These are phyloP conservation scores for Claviceps pazoutovae DNA, from an alignment of 2,329 filamentous ascomycete species.

Conservation along the genomic window DNA sequence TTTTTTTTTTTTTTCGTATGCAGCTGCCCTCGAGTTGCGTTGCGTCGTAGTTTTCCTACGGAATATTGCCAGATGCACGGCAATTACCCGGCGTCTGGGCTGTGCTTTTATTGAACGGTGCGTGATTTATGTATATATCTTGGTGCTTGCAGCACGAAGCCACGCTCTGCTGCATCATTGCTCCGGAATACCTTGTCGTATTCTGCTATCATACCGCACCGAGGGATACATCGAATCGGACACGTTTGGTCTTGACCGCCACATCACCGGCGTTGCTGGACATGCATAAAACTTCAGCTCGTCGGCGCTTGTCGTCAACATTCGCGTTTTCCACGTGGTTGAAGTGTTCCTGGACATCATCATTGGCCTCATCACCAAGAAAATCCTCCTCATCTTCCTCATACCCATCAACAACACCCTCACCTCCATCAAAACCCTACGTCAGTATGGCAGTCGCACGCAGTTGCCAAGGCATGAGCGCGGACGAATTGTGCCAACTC, in stretches of 20 bases:
- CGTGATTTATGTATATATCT: too few relatives aligned
- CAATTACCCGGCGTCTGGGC: too few relatives aligned
- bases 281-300: background rate
- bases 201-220: background rate
- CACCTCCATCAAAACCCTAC: background rate
- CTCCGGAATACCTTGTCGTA: background rate
- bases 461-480: conserved; percentile 18
- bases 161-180: background rate
- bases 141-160: too few relatives aligned
- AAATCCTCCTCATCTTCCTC: conserved; percentile 1
- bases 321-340: conserved; percentile 4
- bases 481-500: conserved; percentile 26
- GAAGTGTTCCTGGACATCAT: background rate
- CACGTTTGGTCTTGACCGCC: background rate
- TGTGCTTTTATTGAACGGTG: too few relatives aligned
- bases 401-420: background rate
- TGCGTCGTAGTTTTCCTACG: too few relatives aligned
- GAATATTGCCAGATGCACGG: too few relatives aligned
- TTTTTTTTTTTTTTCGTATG: too few relatives aligned
- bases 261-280: background rate
- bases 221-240: background rate
- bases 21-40: too few relatives aligned
- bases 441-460: conserved; percentile 10
- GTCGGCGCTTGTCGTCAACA: background rate
- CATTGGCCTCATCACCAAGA: background rate